These are phyloP conservation scores for Trapa bicornis DNA, from an alignment of 345 rosid genomes.

Conservation along the genomic window DNA sequence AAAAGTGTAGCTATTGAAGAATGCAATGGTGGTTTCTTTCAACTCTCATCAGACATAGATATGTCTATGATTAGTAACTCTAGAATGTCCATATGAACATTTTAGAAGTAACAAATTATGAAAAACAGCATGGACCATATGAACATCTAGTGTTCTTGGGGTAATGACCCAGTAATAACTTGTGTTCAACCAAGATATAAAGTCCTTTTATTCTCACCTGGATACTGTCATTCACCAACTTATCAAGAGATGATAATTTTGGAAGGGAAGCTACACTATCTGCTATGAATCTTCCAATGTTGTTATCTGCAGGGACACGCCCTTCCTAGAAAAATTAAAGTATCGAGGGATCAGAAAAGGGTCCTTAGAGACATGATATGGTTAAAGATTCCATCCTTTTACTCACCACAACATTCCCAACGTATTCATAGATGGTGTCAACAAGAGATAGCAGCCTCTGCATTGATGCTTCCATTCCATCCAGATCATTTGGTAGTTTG, in stretches of 20 bases:
- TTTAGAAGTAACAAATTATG: not conserved
- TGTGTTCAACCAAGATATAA: not conserved
- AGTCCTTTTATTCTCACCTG: conserved; percentile 39
- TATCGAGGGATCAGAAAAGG: conserved; percentile 3
- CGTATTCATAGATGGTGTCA: conserved; percentile 66
- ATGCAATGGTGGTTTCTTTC: not conserved
- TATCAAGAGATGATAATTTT: conserved; percentile 64
- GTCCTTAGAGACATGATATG: conserved; percentile 1
- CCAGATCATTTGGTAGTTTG: conserved; percentile 89
- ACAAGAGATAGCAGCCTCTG: conserved; percentile 51
- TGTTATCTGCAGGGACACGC: conserved; percentile 49
- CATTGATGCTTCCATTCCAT: conserved; percentile 93
- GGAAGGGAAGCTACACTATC: conserved; percentile 67
- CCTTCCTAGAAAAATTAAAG: conserved; percentile 46
- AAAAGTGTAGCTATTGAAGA: not conserved
- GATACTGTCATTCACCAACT: conserved; percentile 69
- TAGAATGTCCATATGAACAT: not conserved
- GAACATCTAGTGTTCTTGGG: not conserved
- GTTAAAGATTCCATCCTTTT: not conserved
- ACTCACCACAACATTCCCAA: conserved; percentile 79
- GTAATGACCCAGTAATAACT: not conserved
- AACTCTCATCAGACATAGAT: not conserved
- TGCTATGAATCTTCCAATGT: conserved; percentile 57
- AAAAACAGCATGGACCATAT: not conserved
- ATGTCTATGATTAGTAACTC: no score